phyloP scores from a whole-genome alignment of 2,329 filamentous ascomycete species.

The Exophiala dermatitidis region DNA sequence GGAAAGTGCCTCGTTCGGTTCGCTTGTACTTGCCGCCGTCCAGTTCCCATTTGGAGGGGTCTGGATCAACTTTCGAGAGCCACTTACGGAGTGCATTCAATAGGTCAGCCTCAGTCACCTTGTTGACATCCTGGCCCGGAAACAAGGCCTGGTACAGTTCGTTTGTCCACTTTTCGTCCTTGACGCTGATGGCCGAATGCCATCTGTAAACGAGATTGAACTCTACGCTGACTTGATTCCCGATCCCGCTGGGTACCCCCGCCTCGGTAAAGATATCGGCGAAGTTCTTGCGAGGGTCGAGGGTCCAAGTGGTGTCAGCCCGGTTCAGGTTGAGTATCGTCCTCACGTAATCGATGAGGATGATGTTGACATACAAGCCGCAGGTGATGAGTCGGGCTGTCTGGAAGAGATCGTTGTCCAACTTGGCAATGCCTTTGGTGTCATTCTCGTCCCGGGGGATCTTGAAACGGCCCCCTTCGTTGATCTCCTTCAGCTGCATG shows the following conservation, averaged over 20 bases:
- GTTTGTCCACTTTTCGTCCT: slow-evolving; percentile 75
- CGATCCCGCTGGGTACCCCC: slow-evolving; percentile 62
- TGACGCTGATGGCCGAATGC: slow-evolving; percentile 70
- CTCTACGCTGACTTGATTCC: slow-evolving; percentile 78
- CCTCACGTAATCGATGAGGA: slow-evolving; percentile 28
- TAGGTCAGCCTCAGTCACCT: slow-evolving; percentile 55
- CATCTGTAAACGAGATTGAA: slow-evolving; percentile 86
- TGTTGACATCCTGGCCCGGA: slow-evolving; percentile 44
- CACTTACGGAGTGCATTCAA: slow-evolving; percentile 57
- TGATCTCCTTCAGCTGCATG: slow-evolving; percentile 54
- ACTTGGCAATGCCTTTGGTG: slow-evolving; percentile 37
- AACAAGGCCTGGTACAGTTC: slow-evolving; percentile 59
- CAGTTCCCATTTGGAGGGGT: slow-evolving; percentile 64
- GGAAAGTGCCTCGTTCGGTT: slow-evolving; percentile 55
- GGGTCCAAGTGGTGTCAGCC: slow-evolving; percentile 26
- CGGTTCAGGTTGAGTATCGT: slow-evolving; percentile 29
- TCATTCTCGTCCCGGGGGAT: slow-evolving; percentile 22
- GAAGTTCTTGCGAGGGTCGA: slow-evolving; percentile 27
- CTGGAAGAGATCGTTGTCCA: slow-evolving; percentile 51
- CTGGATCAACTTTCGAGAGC: slow-evolving; percentile 53
- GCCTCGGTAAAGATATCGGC: slow-evolving; percentile 31
- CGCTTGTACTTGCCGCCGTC: slow-evolving; percentile 56
- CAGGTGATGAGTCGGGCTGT: slow-evolving; percentile 42
- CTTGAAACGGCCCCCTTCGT: slow-evolving; percentile 52
- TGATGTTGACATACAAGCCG: slow-evolving; percentile 29